Percentiles rank a stretch among this genome's conserved stretches.
phyloP scores from a whole-genome alignment of 768 basidiomycete species.

The Lanmaoa pseudosensibilis region DNA sequence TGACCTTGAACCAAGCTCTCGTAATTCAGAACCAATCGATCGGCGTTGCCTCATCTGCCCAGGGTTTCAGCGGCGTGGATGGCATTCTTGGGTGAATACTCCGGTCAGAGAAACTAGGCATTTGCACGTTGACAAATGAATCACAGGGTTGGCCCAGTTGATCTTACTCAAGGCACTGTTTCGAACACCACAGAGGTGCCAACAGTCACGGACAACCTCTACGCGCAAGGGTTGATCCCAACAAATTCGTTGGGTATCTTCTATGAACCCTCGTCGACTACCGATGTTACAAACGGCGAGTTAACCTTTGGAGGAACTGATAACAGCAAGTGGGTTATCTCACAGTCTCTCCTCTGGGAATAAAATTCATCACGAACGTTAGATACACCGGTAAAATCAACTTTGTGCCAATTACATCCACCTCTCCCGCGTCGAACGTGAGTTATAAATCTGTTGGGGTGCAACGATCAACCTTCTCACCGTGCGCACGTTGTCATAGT shows the following conservation, averaged over 20 bases:
- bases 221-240: slow-evolving; percentile 45
- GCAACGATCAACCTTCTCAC: background rate
- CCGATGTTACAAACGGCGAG: slow-evolving; percentile 47
- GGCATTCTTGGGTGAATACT: slow-evolving; percentile 50
- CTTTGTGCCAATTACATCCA: slow-evolving; percentile 43
- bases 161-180: slow-evolving; percentile 49
- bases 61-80: slow-evolving; percentile 48
- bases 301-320: slow-evolving; percentile 57
- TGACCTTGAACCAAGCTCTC: slow-evolving; percentile 41
- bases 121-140: background rate
- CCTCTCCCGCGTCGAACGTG: slow-evolving; percentile 43
- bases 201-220: slow-evolving; percentile 61
- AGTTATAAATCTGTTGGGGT: slow-evolving; percentile 3
- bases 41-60: slow-evolving; percentile 44
- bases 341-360: background rate
- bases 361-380: background rate
- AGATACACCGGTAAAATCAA: slow-evolving; percentile 37
- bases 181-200: slow-evolving; percentile 40
- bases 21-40: slow-evolving; percentile 49
- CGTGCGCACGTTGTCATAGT: slow-evolving; percentile 18
- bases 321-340: slow-evolving; percentile 36
- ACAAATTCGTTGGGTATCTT: slow-evolving; percentile 51
- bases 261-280: slow-evolving; percentile 47
- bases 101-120: background rate
- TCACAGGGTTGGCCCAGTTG: slow-evolving; percentile 49